Conservation (phyloP, 805 yeast species). For the Metschnikowia lunata region DNA sequence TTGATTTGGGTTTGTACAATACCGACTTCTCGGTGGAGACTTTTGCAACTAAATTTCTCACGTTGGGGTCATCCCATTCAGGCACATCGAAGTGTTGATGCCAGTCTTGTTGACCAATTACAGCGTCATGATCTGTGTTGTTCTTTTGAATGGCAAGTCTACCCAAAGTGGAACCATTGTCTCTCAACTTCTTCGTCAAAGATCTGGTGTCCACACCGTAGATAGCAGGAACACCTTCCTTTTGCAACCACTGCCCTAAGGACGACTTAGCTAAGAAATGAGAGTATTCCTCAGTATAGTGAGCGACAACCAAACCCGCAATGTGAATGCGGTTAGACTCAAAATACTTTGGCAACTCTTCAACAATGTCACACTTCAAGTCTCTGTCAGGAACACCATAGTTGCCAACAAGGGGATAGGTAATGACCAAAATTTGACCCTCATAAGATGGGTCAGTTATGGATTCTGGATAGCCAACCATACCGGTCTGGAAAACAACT, state of each 20-base stretch:
- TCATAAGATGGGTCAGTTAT: constrained; percentile 97
- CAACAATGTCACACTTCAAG: constrained; percentile 66
- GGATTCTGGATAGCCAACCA: constrained; percentile 99
- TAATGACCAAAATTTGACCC: constrained; percentile 95
- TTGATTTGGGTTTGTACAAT: constrained; percentile 65
- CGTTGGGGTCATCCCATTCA: constrained; percentile 92
- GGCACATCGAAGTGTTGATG: constrained; percentile 60
- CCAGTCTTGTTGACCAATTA: constrained; percentile 49
- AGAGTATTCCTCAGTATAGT: constrained; percentile 93
- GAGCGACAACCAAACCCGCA: constrained; percentile 95
- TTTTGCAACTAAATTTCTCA: constrained; percentile 82
- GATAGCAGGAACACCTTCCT: constrained; percentile 89
- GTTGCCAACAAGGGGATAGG: constrained; percentile 96
- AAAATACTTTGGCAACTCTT: constrained; percentile 81
- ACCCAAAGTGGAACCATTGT: constrained; percentile 89
- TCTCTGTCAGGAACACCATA: constrained; percentile 95
- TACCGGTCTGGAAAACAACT: constrained; percentile 98
- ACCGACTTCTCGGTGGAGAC: constrained; percentile 80
- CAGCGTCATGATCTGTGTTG: constrained; percentile 26
- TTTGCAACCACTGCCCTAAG: constrained; percentile 88
- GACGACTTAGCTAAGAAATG: constrained; percentile 92
- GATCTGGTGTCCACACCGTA: constrained; percentile 98
- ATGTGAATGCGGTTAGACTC: constrained; percentile 91
- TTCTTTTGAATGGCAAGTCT: constrained; percentile 65
- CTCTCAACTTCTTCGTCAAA: constrained; percentile 88